Evolutionary conservation across 2,329 filamentous ascomycete genomes (phyloP).

Genomic region (Albifimbria verrucaria): DNA sequence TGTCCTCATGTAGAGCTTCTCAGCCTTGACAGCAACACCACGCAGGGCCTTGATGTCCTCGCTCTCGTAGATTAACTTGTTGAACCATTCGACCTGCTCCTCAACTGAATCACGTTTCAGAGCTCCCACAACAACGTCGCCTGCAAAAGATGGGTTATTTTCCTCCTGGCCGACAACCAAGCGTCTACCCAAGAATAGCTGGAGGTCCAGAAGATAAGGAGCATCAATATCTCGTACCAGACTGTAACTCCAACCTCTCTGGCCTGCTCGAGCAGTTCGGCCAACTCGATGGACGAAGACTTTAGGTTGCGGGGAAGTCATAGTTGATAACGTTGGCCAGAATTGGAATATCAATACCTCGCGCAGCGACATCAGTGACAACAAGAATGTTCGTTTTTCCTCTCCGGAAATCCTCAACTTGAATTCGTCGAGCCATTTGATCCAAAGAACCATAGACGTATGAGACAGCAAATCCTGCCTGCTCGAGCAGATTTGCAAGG

Average conservation of each 20-base stretch:
- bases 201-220: constrained; percentile 88
- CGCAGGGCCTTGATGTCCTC: constrained; percentile 70
- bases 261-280: constrained; percentile 89
- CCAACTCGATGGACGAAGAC: constrained; percentile 96
- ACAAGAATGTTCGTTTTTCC: constrained; percentile 88
- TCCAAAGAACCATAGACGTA: constrained; percentile 95
- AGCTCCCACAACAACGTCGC: constrained; percentile 80
- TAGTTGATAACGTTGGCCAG: constrained; percentile 98
- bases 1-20: constrained; percentile 88
- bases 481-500: constrained; percentile 71
- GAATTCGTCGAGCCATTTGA: constrained; percentile 86
- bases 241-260: constrained; percentile 93
- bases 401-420: constrained; percentile 84
- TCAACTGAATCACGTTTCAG: constrained; percentile 72
- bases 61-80: constrained; percentile 72
- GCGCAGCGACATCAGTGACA: constrained; percentile 92
- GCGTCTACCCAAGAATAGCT: constrained; percentile 87
- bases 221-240: constrained; percentile 83
- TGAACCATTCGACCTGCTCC: constrained; percentile 75
- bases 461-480: constrained; percentile 83
- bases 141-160: constrained; percentile 65
- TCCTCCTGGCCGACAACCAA: constrained; percentile 70
- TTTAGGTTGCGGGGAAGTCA: constrained; percentile 95
- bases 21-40: constrained; percentile 77
- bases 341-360: constrained; percentile 96